Evolutionary conservation across 768 basidiomycete genomes (phyloP), one percentile per base, ranked within the genome.

Genomic region (Neoboletus subvelutipes): DNA sequence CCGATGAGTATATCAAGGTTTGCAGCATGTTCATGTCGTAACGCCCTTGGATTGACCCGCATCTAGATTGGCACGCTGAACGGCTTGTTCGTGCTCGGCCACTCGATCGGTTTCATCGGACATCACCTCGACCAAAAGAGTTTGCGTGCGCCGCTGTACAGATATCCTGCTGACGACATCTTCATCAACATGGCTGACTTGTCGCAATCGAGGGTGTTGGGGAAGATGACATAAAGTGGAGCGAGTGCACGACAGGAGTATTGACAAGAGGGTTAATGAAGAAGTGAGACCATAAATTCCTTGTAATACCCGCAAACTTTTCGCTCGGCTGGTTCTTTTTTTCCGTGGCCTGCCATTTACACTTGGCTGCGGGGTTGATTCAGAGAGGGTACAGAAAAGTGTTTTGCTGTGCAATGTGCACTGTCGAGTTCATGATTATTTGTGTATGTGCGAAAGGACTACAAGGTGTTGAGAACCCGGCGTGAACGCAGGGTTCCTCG

Each of bases 51-150:
- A 12, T 39, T 57, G 52, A 56, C 51, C 4, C 9, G 42, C 22
- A 34, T 28, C 24, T 52, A 79, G 83, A 94, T 94, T 60, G 94
- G 94, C 52, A 90, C 91, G 4, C 83, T 99, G 55, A 98, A 98
- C 71, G 96, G 95, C 56, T 81, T 99, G 57, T 98, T 98, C 77
- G 96, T 99, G 45, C 87, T 98, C 53, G 96, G 96, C 46, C 92
- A 96, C 63, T 93, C 90, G 73, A 97, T 97, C 73, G 96, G 95
- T 63, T 97, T 98, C 84, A 94, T 96, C 67, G 94, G 94, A 40
- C 93, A 92, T 78, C 92, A 92, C 71, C 85, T 94, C 48, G 96
- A 98, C 79, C 96, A 98, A 83, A 95, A 94, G 83, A 84, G 94
- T 64, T 84, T 96, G 70, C 86, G 88, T 59, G 92, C 92, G 37